Evolutionary conservation across 1,139 yeast genomes (phyloP).

Genomic region (Zygoascus hellenicus): DNA sequence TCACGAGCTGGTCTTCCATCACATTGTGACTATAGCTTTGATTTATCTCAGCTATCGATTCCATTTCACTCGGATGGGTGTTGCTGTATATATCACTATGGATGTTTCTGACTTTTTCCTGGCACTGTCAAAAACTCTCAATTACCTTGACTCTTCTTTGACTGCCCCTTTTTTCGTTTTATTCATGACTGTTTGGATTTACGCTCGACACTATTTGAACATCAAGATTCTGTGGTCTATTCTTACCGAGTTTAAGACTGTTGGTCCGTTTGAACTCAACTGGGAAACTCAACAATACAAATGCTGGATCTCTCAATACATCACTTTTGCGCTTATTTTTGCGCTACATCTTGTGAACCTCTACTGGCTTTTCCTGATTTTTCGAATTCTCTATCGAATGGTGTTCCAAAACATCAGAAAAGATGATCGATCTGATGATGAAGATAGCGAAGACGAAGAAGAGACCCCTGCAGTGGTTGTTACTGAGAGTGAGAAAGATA

Average conservation of each 20-base stretch:
- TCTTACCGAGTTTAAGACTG: constrained; percentile 76
- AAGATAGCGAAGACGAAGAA: constrained; percentile 49
- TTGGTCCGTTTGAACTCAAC: constrained; percentile 74
- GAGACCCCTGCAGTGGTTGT: constrained; percentile 20
- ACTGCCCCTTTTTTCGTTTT: constrained; percentile 61
- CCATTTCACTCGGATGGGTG: constrained; percentile 95
- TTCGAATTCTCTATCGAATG: constrained; percentile 67
- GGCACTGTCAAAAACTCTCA: constrained; percentile 74
- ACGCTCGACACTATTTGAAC: constrained; percentile 82
- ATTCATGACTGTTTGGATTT: constrained; percentile 74
- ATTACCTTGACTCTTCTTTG: constrained; percentile 65
- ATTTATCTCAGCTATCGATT: constrained; percentile 88
- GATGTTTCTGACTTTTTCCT: constrained; percentile 89
- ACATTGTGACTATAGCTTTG: constrained; percentile 81
- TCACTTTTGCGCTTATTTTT: constrained; percentile 68
- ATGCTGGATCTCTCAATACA: constrained; percentile 90
- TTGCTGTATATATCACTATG: constrained; percentile 89
- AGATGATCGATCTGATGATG: constrained; percentile 92
- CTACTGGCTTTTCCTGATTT: constrained; percentile 80
- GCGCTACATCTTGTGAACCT: constrained; percentile 80
- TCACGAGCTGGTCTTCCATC: constrained; percentile 86
- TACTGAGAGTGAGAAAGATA: constrained; percentile 15
- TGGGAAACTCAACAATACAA: constrained; percentile 94
- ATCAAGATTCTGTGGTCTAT: constrained; percentile 80
- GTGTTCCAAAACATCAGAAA: constrained; percentile 51